A percentile compares a stretch with the other conserved stretches of the same genome.
phyloP scores from a whole-genome alignment of 352 stramenopile species.

The Phytophthora kernoviae region DNA sequence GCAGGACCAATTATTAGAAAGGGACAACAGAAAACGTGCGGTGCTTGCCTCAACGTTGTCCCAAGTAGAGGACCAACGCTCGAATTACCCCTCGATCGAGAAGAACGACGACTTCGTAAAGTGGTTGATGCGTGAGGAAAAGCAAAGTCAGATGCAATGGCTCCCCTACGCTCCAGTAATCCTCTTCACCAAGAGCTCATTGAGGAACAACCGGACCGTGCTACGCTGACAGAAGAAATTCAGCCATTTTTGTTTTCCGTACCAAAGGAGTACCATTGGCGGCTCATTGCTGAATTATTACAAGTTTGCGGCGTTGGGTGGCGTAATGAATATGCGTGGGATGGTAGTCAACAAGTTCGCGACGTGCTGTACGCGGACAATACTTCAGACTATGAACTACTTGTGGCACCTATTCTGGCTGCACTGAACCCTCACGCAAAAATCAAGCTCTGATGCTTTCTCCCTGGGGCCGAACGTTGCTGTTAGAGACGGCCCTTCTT shows the following conservation, averaged over 20 bases:
- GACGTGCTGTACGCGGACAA: slow-evolving; percentile 46
- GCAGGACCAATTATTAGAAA: slow-evolving; percentile 34
- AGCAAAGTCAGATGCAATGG: slow-evolving; percentile 50
- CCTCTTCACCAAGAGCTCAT: slow-evolving; percentile 56
- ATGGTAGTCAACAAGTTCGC: slow-evolving; percentile 8
- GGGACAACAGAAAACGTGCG: slow-evolving; percentile 34
- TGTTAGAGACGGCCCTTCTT: slow-evolving; percentile 33
- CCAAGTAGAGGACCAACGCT: slow-evolving; percentile 62
- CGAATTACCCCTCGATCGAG: slow-evolving; percentile 38
- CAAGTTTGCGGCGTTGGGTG: slow-evolving; percentile 50
- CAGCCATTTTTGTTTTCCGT: slow-evolving; percentile 79
- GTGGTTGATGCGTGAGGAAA: slow-evolving; percentile 56
- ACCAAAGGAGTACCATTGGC: slow-evolving; percentile 31
- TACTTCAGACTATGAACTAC: slow-evolving; percentile 34
- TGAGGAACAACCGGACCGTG: slow-evolving; percentile 63
- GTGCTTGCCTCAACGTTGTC: slow-evolving; percentile 23
- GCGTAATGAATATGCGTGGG: slow-evolving; percentile 24
- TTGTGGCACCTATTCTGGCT: slow-evolving; percentile 49
- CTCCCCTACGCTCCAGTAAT: slow-evolving; percentile 50
- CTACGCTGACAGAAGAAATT: slow-evolving; percentile 74
- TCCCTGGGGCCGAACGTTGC: slow-evolving; percentile 20
- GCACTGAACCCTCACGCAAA: slow-evolving; percentile 35
- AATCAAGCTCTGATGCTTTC: slow-evolving; percentile 36
- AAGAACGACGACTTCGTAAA: slow-evolving; percentile 44
- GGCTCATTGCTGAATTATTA: slow-evolving; percentile 47